These are phyloP conservation scores for Skeletonema costatum DNA, from an alignment of 108 stramenopile genomes.

Conservation along the genomic window DNA sequence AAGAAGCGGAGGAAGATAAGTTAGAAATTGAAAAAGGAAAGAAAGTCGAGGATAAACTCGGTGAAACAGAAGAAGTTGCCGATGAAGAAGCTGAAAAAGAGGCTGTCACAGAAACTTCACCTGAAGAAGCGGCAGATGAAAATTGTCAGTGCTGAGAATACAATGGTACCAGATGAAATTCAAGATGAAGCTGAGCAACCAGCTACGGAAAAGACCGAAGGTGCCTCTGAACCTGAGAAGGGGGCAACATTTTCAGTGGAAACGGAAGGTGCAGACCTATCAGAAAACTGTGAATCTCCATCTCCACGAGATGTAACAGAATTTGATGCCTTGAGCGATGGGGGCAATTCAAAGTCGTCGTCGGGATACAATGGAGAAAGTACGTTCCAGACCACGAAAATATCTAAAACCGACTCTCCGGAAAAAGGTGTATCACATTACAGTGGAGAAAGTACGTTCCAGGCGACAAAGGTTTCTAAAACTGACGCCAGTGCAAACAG, in stretches of 20 bases:
- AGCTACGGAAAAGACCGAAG: background rate
- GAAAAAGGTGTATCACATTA: background rate
- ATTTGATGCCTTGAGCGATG: background rate
- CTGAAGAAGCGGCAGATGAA: background rate
- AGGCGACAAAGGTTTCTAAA: background rate
- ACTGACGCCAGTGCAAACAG: background rate
- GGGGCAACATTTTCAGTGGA: background rate
- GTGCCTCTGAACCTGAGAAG: background rate
- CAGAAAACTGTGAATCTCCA: background rate
- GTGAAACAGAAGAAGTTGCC: background rate
- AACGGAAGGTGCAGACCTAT: background rate
- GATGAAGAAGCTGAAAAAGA: background rate
- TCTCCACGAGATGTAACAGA: conserved; percentile 1
- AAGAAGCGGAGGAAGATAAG: background rate
- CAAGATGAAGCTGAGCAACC: background rate
- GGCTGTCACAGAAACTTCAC: background rate
- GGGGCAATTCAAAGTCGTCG: background rate
- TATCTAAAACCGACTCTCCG: background rate
- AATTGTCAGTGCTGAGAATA: background rate
- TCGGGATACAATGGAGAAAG: background rate
- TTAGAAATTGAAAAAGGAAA: background rate
- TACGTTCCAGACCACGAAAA: background rate
- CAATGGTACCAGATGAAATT: background rate
- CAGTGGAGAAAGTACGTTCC: background rate
- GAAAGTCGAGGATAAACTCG: background rate